Conservation (phyloP, 352 stramenopile species). For the Pythium pyrilobum region DNA sequence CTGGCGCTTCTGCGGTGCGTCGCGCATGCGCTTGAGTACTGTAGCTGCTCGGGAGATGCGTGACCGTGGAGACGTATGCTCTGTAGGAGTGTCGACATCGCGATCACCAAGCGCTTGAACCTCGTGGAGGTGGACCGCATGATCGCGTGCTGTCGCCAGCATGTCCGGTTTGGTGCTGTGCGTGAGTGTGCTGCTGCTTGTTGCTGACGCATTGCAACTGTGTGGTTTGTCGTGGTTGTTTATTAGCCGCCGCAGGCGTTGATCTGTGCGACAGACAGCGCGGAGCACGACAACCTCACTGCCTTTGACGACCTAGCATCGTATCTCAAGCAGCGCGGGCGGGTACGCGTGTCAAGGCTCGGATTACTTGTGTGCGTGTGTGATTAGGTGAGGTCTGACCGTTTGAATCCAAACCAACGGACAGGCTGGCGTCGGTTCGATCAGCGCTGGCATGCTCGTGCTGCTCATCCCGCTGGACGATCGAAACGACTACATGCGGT, state of each 20-base stretch:
- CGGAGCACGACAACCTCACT: constrained; percentile 6
- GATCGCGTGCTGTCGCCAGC: constrained; percentile 37
- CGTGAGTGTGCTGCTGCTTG: neutral
- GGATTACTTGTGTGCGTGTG: neutral
- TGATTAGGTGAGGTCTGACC: neutral
- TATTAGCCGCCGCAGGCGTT: constrained; percentile 51
- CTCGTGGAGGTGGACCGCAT: constrained; percentile 53
- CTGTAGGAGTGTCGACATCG: constrained; percentile 33
- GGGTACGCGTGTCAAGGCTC: constrained; percentile 22
- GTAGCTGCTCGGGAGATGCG: neutral
- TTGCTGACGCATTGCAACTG: neutral
- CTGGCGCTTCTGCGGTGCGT: constrained; percentile 44
- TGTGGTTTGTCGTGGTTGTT: neutral
- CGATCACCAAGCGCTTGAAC: constrained; percentile 56
- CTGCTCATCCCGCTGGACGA: constrained; percentile 45
- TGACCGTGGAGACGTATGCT: neutral
- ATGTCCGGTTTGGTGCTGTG: too few relatives aligned
- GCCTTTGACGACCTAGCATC: constrained; percentile 43
- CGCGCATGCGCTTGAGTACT: neutral
- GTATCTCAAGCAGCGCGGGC: constrained; percentile 48
- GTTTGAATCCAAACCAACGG: neutral
- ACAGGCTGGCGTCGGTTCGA: constrained; percentile 53
- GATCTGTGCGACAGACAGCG: constrained; percentile 25
- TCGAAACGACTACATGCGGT: constrained; percentile 36
- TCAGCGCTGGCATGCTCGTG: constrained; percentile 39